Base-by-base conservation (phyloP, 176 grass and related monocot species). In the Zizania latifolia region DNA sequence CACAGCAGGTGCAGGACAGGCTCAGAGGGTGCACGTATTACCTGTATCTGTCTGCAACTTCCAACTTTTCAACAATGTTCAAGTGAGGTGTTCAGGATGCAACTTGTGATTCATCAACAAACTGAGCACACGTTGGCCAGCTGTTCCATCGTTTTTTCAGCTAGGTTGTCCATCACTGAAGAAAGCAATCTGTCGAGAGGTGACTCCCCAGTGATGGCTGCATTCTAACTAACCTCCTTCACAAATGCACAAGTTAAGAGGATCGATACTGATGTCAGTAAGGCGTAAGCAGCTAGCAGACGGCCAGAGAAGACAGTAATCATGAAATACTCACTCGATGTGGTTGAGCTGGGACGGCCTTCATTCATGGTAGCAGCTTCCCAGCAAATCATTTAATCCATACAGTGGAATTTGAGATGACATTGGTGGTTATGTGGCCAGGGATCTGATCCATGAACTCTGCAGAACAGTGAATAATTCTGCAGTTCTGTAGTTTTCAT, bases 161-260 rank as follows among this genome's bases (percentile, higher is more conserved):
- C 40, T 78, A 45, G 40, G 44, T 44, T 70, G 39, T 77, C 51
- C 3, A 23, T 40, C 64, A 61, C 14, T 28, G 54, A 37, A 78
- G 31, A 53, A 78, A 72, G 37, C 66, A 39, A 36, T 67, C 38
- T 60, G 50, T 61, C 55, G 67, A 6, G 79, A 73, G 28, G 10
- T 48, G 66, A 51, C 32, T 55, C 59, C 38, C 58, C 38, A 65
- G 46, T 29, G 85, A 87, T 74, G 63, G 71, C 23, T 64, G 48
- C 86, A 38, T 71, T 58, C 76, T 51, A 84, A 81, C 76, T 51
- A 84, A 81, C 72, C 65, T 46, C 71, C 71, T 80, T 45, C 36
- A 46, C 36, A 65, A 82, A 76, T 66, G 48, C 65, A 7, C 33
- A 62, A 17, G 41, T 55, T 87, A 73, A 72, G 73, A 51, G 17